Conservation (phyloP, 179 eudicot species). For the Actinidia chinensis region DNA sequence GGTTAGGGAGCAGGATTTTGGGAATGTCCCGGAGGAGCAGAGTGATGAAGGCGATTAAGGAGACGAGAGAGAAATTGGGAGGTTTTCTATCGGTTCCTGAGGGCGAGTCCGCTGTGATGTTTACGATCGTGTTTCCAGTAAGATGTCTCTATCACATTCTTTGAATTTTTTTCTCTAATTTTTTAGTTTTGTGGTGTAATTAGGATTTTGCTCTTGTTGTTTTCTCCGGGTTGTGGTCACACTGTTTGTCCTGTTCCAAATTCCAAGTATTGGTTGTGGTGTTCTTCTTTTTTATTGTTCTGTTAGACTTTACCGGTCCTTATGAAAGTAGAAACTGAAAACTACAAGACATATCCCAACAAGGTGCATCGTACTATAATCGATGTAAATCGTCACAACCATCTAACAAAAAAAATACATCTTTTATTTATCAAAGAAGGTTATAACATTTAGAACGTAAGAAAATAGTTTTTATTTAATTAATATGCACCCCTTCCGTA, state of each 20-base stretch:
- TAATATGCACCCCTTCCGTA: too few relatives aligned
- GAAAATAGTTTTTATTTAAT: too few relatives aligned
- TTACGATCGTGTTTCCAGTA: conserved; percentile 65
- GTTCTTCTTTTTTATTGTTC: neutral
- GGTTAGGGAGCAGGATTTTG: conserved; percentile 59
- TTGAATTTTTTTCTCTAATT: neutral
- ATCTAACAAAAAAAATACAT: too few relatives aligned
- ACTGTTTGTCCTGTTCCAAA: neutral
- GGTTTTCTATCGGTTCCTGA: conserved; percentile 64
- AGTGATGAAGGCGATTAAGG: conserved; percentile 49
- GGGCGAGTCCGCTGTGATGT: conserved; percentile 69
- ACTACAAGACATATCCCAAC: too few relatives aligned
- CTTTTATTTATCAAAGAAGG: too few relatives aligned
- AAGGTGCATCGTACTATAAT: too few relatives aligned
- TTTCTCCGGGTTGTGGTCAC: neutral
- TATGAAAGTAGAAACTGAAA: too few relatives aligned
- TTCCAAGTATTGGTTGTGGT: neutral
- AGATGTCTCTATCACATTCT: neutral
- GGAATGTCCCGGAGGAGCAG: conserved; percentile 57
- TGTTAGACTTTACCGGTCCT: neutral
- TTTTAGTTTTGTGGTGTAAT: neutral
- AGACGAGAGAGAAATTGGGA: conserved; percentile 43
- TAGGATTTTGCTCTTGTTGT: neutral
- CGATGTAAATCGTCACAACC: too few relatives aligned
- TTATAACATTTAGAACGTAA: too few relatives aligned